Evolutionary conservation across 2,329 filamentous ascomycete species (phyloP).

Genomic region (Neonectria magnoliae): DNA sequence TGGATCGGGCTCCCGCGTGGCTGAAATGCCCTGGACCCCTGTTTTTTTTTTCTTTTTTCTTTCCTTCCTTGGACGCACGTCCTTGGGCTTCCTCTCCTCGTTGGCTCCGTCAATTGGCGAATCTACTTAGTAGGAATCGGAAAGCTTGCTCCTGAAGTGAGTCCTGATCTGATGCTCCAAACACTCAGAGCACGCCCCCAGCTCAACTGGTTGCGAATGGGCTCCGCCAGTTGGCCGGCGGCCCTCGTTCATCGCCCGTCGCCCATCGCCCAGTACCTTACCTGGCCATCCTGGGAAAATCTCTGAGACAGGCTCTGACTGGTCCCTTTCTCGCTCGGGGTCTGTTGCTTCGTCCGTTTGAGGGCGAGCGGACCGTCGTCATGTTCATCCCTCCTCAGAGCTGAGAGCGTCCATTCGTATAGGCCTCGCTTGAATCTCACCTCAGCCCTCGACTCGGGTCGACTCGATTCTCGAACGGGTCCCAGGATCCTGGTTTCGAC

Average conservation of each 20-base stretch:
- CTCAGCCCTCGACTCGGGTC: not conserved
- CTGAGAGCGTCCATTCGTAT: not conserved
- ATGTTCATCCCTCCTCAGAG: not conserved
- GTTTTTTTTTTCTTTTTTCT: not conserved
- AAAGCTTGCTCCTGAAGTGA: conserved; percentile 1
- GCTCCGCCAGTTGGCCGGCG: conserved; percentile 6
- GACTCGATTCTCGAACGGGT: not conserved
- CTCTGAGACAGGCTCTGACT: conserved; percentile 5
- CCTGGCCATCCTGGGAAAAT: conserved; percentile 24
- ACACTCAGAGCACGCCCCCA: not conserved
- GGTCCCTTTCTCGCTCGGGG: not conserved
- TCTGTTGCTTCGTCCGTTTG: conserved; percentile 5
- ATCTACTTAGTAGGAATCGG: conserved; percentile 15
- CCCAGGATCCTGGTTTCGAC: not conserved
- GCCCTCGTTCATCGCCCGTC: conserved; percentile 5
- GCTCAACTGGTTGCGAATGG: not conserved
- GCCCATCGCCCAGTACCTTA: too few species aligned
- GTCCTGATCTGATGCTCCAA: not conserved
- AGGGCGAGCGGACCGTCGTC: conserved; percentile 9
- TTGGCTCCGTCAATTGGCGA: not conserved
- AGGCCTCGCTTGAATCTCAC: too few species aligned
- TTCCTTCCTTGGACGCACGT: conserved; percentile 1
- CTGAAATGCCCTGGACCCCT: not conserved
- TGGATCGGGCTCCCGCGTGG: conserved; percentile 5
- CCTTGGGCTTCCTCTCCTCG: not conserved